Percentiles rank a stretch among this genome's conserved stretches.
These are phyloP conservation scores for Candida loeiensis DNA, from an alignment of 805 yeast species.

Conservation along the genomic window DNA sequence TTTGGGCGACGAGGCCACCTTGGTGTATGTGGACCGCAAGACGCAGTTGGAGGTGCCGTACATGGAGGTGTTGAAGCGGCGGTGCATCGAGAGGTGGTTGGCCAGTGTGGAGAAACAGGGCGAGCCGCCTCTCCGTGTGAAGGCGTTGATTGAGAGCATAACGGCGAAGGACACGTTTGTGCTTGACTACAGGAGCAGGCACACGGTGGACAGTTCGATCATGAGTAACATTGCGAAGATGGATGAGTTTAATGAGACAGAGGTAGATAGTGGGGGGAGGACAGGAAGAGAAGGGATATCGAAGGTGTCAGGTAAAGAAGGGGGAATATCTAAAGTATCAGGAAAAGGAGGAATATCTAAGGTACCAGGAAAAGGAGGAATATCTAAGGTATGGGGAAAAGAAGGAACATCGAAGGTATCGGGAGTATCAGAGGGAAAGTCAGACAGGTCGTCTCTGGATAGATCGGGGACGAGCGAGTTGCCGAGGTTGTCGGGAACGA, in stretches of 20 bases:
- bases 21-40: constrained; percentile 62
- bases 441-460: constrained; percentile 23
- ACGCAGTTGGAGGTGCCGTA: constrained; percentile 43
- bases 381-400: too few relatives aligned
- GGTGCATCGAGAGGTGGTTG: constrained; percentile 35
- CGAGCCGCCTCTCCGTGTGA: constrained; percentile 9
- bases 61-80: constrained; percentile 36
- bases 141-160: constrained; percentile 17
- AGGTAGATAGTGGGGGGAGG: too few relatives aligned
- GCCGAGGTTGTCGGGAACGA: constrained; percentile 3
- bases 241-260: too few relatives aligned
- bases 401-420: too few relatives aligned
- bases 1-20: constrained; percentile 66
- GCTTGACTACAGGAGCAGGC: constrained; percentile 16
- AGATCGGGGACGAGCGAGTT: too few relatives aligned
- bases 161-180: constrained; percentile 20
- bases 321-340: too few relatives aligned
- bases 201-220: constrained; percentile 30
- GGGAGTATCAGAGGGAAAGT: too few relatives aligned
- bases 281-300: too few relatives aligned
- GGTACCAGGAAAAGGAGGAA: too few relatives aligned
- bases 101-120: constrained; percentile 18
- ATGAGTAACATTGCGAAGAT: constrained; percentile 30
- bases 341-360: too few relatives aligned
- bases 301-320: too few relatives aligned